Conservation (phyloP, 371 early-diverging fungal genomes). For the Lichtheimia ornata region DNA sequence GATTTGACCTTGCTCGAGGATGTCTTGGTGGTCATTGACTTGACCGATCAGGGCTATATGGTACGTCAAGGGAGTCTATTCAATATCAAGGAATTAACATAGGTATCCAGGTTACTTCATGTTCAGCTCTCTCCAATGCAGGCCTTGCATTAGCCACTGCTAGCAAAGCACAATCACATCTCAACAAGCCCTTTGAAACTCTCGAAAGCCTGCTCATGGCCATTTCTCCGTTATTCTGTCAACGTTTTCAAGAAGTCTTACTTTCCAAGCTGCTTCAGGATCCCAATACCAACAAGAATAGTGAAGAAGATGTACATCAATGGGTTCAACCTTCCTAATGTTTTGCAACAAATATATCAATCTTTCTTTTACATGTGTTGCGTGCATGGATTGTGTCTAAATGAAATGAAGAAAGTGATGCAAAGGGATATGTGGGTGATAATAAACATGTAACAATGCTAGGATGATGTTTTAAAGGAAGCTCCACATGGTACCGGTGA, state of each 20-base stretch:
- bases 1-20: constrained; percentile 45
- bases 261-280: constrained; percentile 24
- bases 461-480: constrained; percentile 23
- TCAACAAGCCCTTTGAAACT: constrained; percentile 35
- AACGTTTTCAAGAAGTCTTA: constrained; percentile 34
- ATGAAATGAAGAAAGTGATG: too few relatives aligned
- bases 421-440: neutral
- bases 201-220: constrained; percentile 44
- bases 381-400: too few relatives aligned
- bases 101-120: constrained; percentile 28
- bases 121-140: constrained; percentile 25
- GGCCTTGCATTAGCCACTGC: constrained; percentile 23
- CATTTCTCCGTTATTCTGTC: constrained; percentile 41
- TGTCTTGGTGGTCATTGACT: constrained; percentile 41
- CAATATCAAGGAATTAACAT: neutral
- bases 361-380: too few relatives aligned
- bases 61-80: constrained; percentile 15
- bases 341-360: too few relatives aligned
- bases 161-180: constrained; percentile 22
- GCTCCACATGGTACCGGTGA: constrained; percentile 36
- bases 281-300: constrained; percentile 1
- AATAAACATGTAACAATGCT: too few relatives aligned
- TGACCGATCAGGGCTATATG: constrained; percentile 37
- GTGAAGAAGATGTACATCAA: constrained; percentile 21
- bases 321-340: constrained; percentile 20